Conservation (phyloP, 768 basidiomycete species). For the Royoungia palumana region DNA sequence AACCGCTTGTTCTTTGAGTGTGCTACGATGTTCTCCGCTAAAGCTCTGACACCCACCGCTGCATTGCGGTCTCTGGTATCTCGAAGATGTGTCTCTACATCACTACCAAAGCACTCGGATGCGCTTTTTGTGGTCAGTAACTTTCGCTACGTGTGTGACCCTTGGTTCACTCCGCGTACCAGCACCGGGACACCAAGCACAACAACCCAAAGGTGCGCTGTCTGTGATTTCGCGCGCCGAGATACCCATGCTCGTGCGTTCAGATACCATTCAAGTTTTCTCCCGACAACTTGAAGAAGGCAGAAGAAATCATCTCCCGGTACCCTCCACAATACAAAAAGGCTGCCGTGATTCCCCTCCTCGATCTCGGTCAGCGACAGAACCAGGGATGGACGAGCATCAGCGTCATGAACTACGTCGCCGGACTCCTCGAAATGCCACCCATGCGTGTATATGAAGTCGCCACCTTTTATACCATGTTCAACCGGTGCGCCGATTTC, state of each 20-base stretch:
- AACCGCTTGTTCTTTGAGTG: neutral
- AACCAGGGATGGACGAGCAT: constrained; percentile 99
- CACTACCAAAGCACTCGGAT: constrained; percentile 60
- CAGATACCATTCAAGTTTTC: constrained; percentile 91
- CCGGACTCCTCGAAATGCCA: constrained; percentile 87
- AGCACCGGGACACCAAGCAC: constrained; percentile 95
- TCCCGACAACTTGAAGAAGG: constrained; percentile 77
- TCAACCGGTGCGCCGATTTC: constrained; percentile 74
- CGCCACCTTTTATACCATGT: constrained; percentile 99
- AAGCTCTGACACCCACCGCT: constrained; percentile 8
- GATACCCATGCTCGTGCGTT: neutral
- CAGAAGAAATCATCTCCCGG: constrained; percentile 83
- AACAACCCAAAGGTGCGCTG: constrained; percentile 82
- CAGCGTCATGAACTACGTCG: constrained; percentile 98
- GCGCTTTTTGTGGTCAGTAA: constrained; percentile 80
- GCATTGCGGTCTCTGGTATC: constrained; percentile 17
- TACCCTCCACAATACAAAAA: constrained; percentile 99
- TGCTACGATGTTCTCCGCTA: constrained; percentile 28
- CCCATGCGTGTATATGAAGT: constrained; percentile 99
- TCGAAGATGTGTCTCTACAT: constrained; percentile 35
- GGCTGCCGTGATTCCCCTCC: constrained; percentile 93
- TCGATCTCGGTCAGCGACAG: constrained; percentile 95
- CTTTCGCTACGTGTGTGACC: constrained; percentile 4
- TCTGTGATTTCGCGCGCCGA: neutral
- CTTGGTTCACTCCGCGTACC: constrained; percentile 15